Conservation (phyloP, 495 filamentous ascomycete species). For the Parathielavia hyrcaniae region DNA sequence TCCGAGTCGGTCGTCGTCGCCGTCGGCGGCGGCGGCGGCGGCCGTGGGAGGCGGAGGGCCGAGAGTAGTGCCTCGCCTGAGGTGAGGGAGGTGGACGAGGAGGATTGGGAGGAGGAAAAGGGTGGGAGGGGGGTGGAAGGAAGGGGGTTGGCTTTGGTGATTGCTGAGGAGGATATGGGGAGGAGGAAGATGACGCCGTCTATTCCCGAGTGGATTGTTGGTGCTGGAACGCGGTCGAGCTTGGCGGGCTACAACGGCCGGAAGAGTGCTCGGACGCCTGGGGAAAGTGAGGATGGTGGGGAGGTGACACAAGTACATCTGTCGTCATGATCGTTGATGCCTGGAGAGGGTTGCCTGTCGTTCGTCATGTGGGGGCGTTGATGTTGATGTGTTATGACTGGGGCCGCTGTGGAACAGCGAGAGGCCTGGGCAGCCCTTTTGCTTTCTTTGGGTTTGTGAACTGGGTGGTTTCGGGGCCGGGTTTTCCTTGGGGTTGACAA, state of each 20-base stretch:
- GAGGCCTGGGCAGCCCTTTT: neutral
- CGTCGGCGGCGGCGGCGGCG: too few relatives aligned
- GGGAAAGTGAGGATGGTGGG: neutral
- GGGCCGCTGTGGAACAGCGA: too few relatives aligned
- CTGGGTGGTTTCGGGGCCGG: neutral
- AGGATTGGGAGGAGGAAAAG: too few relatives aligned
- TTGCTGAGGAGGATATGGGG: slow-evolving; percentile 20
- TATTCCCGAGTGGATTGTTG: slow-evolving; percentile 54
- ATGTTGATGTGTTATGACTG: too few relatives aligned
- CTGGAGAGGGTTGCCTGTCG: too few relatives aligned
- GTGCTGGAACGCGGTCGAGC: slow-evolving; percentile 42
- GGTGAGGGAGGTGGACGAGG: slow-evolving; percentile 31
- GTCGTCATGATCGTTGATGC: neutral
- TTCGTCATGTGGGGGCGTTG: neutral
- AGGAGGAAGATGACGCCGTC: slow-evolving; percentile 50
- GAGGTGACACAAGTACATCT: neutral
- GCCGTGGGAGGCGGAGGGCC: slow-evolving; percentile 22
- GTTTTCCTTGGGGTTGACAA: slow-evolving; percentile 5
- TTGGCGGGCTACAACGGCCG: slow-evolving; percentile 34
- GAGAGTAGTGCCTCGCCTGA: slow-evolving; percentile 25
- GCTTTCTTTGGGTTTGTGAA: slow-evolving; percentile 4
- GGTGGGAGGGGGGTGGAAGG: slow-evolving; percentile 32
- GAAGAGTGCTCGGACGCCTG: slow-evolving; percentile 13
- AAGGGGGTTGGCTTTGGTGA: slow-evolving; percentile 8
- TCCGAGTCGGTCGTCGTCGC: slow-evolving; percentile 43